Conservation (phyloP, 1,284 basidiomycete genomes). For the Irpex sp. region DNA sequence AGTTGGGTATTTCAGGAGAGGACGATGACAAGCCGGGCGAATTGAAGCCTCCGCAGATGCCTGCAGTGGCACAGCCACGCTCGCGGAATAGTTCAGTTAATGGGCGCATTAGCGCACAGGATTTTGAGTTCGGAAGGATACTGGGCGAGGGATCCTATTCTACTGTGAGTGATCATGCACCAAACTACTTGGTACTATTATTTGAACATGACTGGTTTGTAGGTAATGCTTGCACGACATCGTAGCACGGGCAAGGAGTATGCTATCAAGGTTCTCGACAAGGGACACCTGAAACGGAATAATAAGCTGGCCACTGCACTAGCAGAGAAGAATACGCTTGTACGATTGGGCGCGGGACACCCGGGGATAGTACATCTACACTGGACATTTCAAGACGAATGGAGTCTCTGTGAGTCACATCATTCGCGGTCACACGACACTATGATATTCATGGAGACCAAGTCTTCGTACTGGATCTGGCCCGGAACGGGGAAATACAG, state of each 20-base stretch:
- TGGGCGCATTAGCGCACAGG: slow-evolving; percentile 43
- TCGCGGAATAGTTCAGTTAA: slow-evolving; percentile 45
- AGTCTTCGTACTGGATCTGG: slow-evolving; percentile 92
- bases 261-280: slow-evolving; percentile 76
- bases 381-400: slow-evolving; percentile 82
- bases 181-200: no score
- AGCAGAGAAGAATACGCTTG: slow-evolving; percentile 60
- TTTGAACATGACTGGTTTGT: background rate
- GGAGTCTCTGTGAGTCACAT: slow-evolving; percentile 68
- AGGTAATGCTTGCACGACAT: slow-evolving; percentile 60
- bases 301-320: slow-evolving; percentile 61
- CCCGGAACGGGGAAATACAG: slow-evolving; percentile 87
- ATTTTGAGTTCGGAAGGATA: slow-evolving; percentile 66
- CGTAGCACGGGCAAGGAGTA: slow-evolving; percentile 56
- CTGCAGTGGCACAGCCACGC: slow-evolving; percentile 31
- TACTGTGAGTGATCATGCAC: slow-evolving; percentile 43
- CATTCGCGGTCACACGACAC: background rate
- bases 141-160: slow-evolving; percentile 80
- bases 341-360: slow-evolving; percentile 62
- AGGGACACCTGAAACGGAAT: slow-evolving; percentile 64
- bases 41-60: slow-evolving; percentile 25
- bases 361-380: slow-evolving; percentile 79
- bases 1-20: slow-evolving; percentile 42
- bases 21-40: slow-evolving; percentile 24
- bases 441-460: slow-evolving; percentile 2